Evolutionary conservation across 106 monocot genomes (phyloP).

Genomic region (Platanthera guangdongensis): DNA sequence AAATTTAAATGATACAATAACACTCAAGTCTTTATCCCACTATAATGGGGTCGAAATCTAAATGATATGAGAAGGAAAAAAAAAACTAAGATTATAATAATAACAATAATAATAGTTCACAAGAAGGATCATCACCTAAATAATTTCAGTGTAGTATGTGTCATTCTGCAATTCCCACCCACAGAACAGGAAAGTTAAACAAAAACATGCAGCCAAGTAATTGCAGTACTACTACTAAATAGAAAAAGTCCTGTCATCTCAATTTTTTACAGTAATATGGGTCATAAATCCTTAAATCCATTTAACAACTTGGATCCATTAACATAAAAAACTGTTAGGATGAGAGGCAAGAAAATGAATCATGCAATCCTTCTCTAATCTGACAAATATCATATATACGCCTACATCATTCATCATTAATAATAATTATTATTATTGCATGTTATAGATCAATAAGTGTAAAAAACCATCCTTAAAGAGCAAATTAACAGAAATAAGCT

Average conservation of each 20-base stretch:
- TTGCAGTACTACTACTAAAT: background rate
- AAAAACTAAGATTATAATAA: background rate
- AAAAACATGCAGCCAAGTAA: background rate
- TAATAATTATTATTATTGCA: background rate
- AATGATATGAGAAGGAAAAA: conserved; percentile 11
- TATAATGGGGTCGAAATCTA: conserved; percentile 38
- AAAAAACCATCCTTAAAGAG: too few species aligned
- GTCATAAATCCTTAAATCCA: background rate
- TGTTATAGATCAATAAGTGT: background rate
- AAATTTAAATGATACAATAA: conserved; percentile 37
- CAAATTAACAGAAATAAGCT: too few species aligned
- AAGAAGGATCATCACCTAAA: background rate
- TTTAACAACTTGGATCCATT: background rate
- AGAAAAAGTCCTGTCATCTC: background rate
- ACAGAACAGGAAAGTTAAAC: background rate
- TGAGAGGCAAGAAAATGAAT: background rate
- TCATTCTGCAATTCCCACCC: background rate
- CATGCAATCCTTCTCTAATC: background rate
- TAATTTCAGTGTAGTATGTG: background rate
- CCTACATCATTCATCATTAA: background rate
- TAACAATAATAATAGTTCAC: background rate
- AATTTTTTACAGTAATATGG: background rate
- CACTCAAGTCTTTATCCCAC: too few species aligned
- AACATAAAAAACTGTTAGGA: background rate
- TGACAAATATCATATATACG: background rate